Base-by-base conservation (phyloP, 1,139 yeast species). In the Saccharomycopsis hybrid region DNA sequence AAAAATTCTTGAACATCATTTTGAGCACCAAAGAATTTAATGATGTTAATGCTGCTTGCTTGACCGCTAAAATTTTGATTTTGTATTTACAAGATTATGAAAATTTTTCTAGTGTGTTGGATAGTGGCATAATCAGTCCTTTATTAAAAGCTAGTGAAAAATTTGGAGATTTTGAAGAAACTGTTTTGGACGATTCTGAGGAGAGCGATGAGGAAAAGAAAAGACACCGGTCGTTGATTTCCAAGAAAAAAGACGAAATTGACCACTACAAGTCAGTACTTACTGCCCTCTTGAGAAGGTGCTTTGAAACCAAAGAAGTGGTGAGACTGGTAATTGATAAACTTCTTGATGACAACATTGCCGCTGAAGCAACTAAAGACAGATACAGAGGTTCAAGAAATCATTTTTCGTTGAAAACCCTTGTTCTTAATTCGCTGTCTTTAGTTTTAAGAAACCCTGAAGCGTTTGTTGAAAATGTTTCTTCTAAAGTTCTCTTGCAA, bases 301-400 rank as follows among this genome's bases (percentile, higher is more conserved):
- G 89, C 52, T 80, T 82, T 60, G 97, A 90, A 62, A 75, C 80
- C 1, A 65, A 68, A 0, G 73, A 72, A 0, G 67, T 78, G 13
- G 67, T 88, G 18, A 68, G 71, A 30, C 67, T 68, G 24, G 67
- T 76, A 43, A 77, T 87, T 62, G 61, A 66, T 25, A 63, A 74
- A 53, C 82, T 80, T 50, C 58, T 83, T 13, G 60, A 68, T 5
- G 68, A 67, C 33, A 5, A 27, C 28, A 30, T 46, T n/a, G 13
- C 27, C 5, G n/a, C 42, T 32, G 37, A 31, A 4, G 30, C 41
- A 8, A 44, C 24, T 25, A 33, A 29, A 11, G 39, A 35, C 13
- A 36, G 44, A 27, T 37, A 8, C 35, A 13, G n/a, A 11, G 66
- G 62, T 54, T 50, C 37, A 45, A 58, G 43, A 43, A 44, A 35